Percentiles rank a stretch among this genome's conserved stretches.
Conservation (phyloP, 208 protist species). For the Crithidia bombi region DNA sequence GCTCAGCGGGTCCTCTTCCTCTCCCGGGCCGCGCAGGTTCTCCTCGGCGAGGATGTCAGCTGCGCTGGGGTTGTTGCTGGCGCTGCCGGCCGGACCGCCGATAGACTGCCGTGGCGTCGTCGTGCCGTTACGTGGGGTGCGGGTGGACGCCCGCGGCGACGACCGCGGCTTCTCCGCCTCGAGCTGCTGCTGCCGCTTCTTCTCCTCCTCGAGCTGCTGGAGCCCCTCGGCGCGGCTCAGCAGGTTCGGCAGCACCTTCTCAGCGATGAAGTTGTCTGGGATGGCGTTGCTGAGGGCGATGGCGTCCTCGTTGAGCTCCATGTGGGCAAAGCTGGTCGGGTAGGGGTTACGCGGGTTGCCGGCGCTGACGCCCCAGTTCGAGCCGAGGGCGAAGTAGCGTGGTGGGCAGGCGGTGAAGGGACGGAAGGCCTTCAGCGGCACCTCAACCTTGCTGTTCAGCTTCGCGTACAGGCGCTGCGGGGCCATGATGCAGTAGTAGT, state of each 20-base stretch:
- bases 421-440: slow-evolving; percentile 76
- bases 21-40: slow-evolving; percentile 41
- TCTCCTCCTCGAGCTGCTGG: slow-evolving; percentile 53
- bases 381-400: slow-evolving; percentile 78
- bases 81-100: background rate
- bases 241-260: slow-evolving; percentile 64
- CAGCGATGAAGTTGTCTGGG: slow-evolving; percentile 56
- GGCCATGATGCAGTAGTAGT: slow-evolving; percentile 91
- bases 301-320: slow-evolving; percentile 79
- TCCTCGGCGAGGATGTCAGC: slow-evolving; percentile 42
- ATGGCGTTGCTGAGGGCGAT: slow-evolving; percentile 57
- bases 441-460: slow-evolving; percentile 49
- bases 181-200: slow-evolving; percentile 40
- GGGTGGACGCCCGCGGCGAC: slow-evolving; percentile 36
- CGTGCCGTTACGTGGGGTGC: slow-evolving; percentile 39
- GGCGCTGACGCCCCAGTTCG: slow-evolving; percentile 76
- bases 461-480: slow-evolving; percentile 69
- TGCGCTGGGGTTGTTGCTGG: slow-evolving; percentile 11
- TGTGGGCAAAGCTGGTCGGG: slow-evolving; percentile 71
- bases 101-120: slow-evolving; percentile 30
- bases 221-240: slow-evolving; percentile 63
- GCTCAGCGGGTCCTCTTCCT: slow-evolving; percentile 80
- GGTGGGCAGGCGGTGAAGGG: slow-evolving; percentile 83
- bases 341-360: slow-evolving; percentile 63
- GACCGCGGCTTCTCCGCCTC: slow-evolving; percentile 28